Percentiles rank a stretch among this genome's conserved stretches.
These are phyloP conservation scores for Mortierella sp. DNA, from an alignment of 371 early-diverging fungal genomes.

Conservation along the genomic window DNA sequence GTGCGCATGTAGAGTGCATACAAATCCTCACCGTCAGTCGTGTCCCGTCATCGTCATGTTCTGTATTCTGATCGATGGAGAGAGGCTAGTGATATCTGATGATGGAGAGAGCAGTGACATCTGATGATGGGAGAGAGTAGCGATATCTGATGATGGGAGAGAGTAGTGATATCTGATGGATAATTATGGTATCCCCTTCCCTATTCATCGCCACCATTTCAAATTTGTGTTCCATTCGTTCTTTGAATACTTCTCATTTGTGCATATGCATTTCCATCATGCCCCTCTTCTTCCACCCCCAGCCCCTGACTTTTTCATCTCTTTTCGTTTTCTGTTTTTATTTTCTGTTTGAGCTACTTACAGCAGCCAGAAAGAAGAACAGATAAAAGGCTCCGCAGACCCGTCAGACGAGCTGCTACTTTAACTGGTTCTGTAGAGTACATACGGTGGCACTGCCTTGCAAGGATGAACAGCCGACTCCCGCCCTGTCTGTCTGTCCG, in stretches of 20 bases:
- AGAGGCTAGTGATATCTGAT: no score
- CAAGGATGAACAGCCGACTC: no score
- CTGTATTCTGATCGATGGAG: not conserved
- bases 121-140: no score
- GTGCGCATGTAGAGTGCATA: not conserved
- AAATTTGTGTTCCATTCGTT: not conserved
- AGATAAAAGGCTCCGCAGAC: no score
- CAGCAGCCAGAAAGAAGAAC: no score
- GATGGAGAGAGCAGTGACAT: no score
- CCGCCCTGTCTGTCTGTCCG: no score
- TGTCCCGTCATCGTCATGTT: not conserved
- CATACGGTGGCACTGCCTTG: no score
- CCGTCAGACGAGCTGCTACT: no score
- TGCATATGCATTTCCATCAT: not conserved
- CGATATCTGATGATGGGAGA: no score
- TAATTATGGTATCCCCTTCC: not conserved
- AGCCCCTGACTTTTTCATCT: not conserved
- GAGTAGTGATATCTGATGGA: not conserved
- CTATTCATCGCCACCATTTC: slow-evolving; percentile 3
- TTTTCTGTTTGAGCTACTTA: not conserved
- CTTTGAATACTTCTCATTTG: not conserved
- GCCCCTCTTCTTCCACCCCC: not conserved
- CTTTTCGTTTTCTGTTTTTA: not conserved
- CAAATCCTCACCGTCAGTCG: not conserved
- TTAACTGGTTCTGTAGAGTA: no score